These are phyloP conservation scores for Lithospermum erythrorhizon DNA, from an alignment of 257 asterid genomes.

Conservation along the genomic window DNA sequence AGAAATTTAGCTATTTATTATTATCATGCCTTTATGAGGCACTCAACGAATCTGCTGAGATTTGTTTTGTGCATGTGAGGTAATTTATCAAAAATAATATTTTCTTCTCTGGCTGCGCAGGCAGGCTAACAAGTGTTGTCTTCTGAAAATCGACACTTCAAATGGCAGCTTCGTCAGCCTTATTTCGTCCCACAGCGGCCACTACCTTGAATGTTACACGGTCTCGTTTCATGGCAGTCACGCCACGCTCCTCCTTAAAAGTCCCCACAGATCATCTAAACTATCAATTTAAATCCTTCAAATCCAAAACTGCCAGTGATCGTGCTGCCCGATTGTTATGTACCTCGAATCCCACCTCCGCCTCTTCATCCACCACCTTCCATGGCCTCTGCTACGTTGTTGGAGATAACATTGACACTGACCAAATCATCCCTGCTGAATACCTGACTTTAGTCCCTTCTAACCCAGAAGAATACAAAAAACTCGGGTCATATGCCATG, in stretches of 20 bases:
- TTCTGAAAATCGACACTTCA: not conserved
- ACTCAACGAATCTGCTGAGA: too few relatives aligned
- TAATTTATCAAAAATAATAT: too few relatives aligned
- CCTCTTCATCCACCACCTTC: conserved; percentile 34
- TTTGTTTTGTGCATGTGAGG: too few relatives aligned
- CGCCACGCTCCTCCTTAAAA: conserved; percentile 24
- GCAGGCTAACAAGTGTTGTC: too few relatives aligned
- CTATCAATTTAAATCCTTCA: conserved; percentile 23
- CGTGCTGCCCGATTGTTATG: conserved; percentile 20
- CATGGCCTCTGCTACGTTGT: conserved; percentile 86
- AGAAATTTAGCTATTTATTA: too few relatives aligned
- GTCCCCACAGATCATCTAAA: conserved; percentile 19
- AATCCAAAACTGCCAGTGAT: conserved; percentile 13
- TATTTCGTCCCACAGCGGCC: conserved; percentile 23
- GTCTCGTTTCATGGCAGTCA: conserved; percentile 15
- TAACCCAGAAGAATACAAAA: conserved; percentile 82
- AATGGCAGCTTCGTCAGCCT: conserved; percentile 46
- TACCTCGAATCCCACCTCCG: conserved; percentile 20
- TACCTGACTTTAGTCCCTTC: conserved; percentile 92
- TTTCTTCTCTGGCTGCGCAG: too few relatives aligned
- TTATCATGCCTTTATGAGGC: too few relatives aligned
- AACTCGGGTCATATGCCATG: conserved; percentile 80
- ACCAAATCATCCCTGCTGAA: conserved; percentile 97
- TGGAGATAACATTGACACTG: conserved; percentile 86
- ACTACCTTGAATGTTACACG: conserved; percentile 16